phyloP scores from a whole-genome alignment of 331 rosid species.

The Quercus phellos region DNA sequence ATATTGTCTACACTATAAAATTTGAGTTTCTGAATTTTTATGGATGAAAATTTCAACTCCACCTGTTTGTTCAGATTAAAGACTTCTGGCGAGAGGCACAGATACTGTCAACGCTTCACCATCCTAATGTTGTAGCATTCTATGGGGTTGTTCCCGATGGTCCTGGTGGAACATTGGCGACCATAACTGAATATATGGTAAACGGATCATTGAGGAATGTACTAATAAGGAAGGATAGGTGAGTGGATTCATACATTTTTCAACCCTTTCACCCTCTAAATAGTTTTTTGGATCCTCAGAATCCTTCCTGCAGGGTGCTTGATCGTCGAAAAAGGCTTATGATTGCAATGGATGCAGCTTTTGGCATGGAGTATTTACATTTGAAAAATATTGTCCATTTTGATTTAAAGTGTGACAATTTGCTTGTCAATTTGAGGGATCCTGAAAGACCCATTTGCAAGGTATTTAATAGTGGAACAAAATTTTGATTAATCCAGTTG shows the following conservation, averaged over 20 bases:
- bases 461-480: slow-evolving; percentile 42
- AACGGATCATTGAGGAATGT: slow-evolving; percentile 91
- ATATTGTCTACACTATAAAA: background rate
- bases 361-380: slow-evolving; percentile 98
- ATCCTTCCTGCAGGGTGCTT: slow-evolving; percentile 61
- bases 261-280: slow-evolving; percentile 5
- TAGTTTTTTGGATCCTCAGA: slow-evolving; percentile 17
- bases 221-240: slow-evolving; percentile 71
- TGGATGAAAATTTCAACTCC: slow-evolving; percentile 12
- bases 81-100: slow-evolving; percentile 97
- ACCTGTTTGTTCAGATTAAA: slow-evolving; percentile 46
- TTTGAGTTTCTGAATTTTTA: background rate
- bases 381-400: slow-evolving; percentile 86
- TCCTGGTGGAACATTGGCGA: slow-evolving; percentile 79
- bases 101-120: slow-evolving; percentile 92
- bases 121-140: slow-evolving; percentile 94
- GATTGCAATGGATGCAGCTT: slow-evolving; percentile 90
- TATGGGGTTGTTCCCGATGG: slow-evolving; percentile 93
- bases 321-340: slow-evolving; percentile 79
- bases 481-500: background rate
- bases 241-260: slow-evolving; percentile 9
- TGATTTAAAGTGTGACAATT: slow-evolving; percentile 92
- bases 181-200: slow-evolving; percentile 89
- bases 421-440: slow-evolving; percentile 91
- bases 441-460: slow-evolving; percentile 87